These are phyloP conservation scores for Vigna angularis DNA, from an alignment of 306 rosid species.

Conservation along the genomic window DNA sequence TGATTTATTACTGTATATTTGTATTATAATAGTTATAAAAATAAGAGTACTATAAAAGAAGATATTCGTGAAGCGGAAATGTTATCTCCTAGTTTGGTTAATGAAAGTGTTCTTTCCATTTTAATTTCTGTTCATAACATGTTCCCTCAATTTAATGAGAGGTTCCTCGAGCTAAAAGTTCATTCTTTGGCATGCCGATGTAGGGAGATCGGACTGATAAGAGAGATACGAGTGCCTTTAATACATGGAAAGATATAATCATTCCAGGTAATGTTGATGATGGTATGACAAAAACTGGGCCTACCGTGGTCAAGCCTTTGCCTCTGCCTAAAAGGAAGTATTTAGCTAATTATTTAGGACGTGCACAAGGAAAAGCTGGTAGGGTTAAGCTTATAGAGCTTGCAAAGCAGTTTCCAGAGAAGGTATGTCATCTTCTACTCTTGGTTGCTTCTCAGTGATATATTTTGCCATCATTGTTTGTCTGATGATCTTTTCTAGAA, in stretches of 20 bases:
- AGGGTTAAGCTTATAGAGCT: constrained; percentile 88
- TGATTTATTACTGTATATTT: too few relatives aligned
- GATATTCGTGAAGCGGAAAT: background rate
- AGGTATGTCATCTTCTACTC: constrained; percentile 60
- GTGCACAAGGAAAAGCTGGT: constrained; percentile 93
- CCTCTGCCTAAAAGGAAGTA: constrained; percentile 84
- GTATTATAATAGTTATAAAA: too few relatives aligned
- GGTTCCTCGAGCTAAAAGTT: constrained; percentile 24
- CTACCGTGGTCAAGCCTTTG: constrained; percentile 66
- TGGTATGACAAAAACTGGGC: constrained; percentile 66
- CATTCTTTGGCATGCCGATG: constrained; percentile 46
- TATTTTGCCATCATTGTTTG: constrained; percentile 10
- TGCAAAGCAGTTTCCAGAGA: constrained; percentile 77
- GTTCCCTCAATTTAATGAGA: background rate
- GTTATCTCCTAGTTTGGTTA: too few relatives aligned
- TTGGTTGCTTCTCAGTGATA: constrained; percentile 25
- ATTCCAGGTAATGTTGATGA: constrained; percentile 96
- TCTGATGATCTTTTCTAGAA: constrained; percentile 4
- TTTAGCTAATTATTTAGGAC: constrained; percentile 93
- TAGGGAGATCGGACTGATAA: constrained; percentile 98
- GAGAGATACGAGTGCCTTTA: constrained; percentile 86
- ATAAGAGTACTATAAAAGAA: too few relatives aligned
- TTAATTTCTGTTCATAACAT: background rate
- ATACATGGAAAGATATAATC: constrained; percentile 97
- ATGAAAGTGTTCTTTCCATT: background rate